These are phyloP conservation scores for Calonectria henricotiae DNA, from an alignment of 2,329 filamentous ascomycete genomes.

Conservation along the genomic window DNA sequence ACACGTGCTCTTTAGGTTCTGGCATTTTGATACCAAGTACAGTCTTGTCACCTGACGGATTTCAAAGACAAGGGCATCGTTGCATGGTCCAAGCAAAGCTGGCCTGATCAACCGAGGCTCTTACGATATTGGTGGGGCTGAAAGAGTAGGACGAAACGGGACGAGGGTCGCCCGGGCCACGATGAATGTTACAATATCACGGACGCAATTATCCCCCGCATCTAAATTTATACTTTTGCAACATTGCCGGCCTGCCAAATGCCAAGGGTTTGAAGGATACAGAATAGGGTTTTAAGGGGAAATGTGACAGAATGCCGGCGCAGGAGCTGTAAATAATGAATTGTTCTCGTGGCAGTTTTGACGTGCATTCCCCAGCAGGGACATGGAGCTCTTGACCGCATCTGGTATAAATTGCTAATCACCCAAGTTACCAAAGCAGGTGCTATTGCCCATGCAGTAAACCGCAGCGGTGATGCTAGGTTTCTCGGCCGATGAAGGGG, in stretches of 20 bases:
- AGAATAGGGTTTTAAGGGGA: neutral
- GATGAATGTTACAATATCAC: neutral
- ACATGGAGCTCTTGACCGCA: neutral
- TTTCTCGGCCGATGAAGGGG: neutral
- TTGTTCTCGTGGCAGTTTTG: neutral
- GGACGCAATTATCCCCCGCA: neutral
- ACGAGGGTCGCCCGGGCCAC: neutral
- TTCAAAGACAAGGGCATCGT: neutral
- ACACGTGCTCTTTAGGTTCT: no score
- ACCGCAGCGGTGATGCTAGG: neutral
- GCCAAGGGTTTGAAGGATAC: neutral
- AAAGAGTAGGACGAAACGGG: neutral
- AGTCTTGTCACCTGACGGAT: neutral
- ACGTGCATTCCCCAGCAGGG: neutral
- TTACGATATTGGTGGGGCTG: neutral
- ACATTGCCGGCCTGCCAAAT: neutral
- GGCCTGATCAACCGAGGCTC: neutral
- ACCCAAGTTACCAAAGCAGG: neutral
- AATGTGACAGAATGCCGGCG: neutral
- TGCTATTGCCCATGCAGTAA: neutral
- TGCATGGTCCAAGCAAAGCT: neutral
- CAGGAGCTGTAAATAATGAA: neutral
- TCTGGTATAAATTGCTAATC: neutral
- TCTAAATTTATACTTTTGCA: constrained; percentile 8
- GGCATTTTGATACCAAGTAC: neutral